A percentile compares a stretch with the other conserved stretches of the same genome.
Conservation (phyloP, 331 rosid species). For the Malus hybrid region DNA sequence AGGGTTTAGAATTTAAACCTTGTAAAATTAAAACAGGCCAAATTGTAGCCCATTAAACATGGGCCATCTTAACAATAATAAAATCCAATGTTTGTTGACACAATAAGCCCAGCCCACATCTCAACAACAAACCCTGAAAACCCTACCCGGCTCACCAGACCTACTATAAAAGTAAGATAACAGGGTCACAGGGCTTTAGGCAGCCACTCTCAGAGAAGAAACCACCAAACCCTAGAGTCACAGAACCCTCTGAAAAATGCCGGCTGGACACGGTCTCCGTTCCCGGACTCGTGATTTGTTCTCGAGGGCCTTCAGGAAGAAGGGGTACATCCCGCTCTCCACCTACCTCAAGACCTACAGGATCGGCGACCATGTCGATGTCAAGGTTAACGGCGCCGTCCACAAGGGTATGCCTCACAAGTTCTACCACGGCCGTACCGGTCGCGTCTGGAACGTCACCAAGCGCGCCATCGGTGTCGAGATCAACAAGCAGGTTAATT, state of each 20-base stretch:
- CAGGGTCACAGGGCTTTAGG: no score
- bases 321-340: constrained; percentile 76
- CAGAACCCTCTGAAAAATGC: constrained; percentile 35
- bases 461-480: constrained; percentile 89
- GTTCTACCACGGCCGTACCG: constrained; percentile 97
- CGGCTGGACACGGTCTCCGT: constrained; percentile 76
- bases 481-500: constrained; percentile 72
- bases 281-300: constrained; percentile 72
- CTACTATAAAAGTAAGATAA: not conserved
- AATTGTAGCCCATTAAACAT: no score
- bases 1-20: no score
- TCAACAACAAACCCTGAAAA: not conserved
- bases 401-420: constrained; percentile 94
- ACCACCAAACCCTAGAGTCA: not conserved
- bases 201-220: not conserved
- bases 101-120: not conserved
- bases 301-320: constrained; percentile 88
- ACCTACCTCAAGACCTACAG: constrained; percentile 64
- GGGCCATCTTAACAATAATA: no score
- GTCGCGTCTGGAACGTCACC: constrained; percentile 80
- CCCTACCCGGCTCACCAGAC: constrained; percentile 12
- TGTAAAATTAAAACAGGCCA: no score
- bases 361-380: constrained; percentile 71
- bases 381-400: constrained; percentile 81
- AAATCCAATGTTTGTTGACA: not conserved